These are phyloP conservation scores for Trichoderma arundinaceum DNA, from an alignment of 2,329 filamentous ascomycete species.

Conservation along the genomic window DNA sequence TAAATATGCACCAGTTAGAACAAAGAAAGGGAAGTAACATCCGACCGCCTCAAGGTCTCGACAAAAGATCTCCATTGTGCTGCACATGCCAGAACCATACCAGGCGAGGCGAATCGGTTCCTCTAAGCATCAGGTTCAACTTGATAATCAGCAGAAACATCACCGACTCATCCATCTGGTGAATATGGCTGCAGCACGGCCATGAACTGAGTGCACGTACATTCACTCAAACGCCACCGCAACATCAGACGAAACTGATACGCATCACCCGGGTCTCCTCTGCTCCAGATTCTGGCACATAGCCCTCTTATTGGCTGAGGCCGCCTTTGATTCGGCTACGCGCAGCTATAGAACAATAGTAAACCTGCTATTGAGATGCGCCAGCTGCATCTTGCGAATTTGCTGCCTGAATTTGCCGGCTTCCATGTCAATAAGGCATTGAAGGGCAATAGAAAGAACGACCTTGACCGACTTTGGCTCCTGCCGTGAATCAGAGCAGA, in stretches of 20 bases:
- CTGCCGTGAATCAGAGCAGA: slow-evolving; percentile 6
- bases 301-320: not conserved
- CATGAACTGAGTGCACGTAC: too few relatives aligned
- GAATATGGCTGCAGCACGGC: not conserved
- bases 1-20: too few relatives aligned
- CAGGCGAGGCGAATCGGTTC: too few relatives aligned
- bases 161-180: too few relatives aligned
- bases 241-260: not conserved
- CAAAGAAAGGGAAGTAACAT: too few relatives aligned
- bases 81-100: too few relatives aligned
- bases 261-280: not conserved
- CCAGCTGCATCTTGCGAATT: not conserved
- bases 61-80: too few relatives aligned
- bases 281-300: not conserved
- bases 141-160: not conserved
- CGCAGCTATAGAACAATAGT: not conserved
- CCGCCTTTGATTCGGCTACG: not conserved
- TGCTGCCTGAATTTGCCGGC: slow-evolving; percentile 14
- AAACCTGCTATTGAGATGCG: not conserved
- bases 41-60: too few relatives aligned
- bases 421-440: not conserved
- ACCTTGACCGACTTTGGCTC: not conserved
- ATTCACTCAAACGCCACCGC: not conserved
- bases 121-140: too few relatives aligned
- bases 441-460: not conserved